These are phyloP conservation scores for Canna indica DNA, from an alignment of 176 grass and related monocot genomes.

Conservation along the genomic window DNA sequence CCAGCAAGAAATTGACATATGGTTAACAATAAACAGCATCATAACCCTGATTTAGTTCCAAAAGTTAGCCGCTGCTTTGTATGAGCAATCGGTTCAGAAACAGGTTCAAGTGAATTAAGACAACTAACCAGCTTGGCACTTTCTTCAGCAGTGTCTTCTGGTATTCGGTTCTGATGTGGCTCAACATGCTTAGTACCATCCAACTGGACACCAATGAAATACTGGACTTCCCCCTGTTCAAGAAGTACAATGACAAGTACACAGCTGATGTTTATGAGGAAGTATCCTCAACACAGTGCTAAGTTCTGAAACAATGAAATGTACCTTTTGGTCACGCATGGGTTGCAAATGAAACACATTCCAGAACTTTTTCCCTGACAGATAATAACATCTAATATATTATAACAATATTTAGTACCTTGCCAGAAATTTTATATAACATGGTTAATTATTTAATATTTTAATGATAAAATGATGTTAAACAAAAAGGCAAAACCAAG, in stretches of 20 bases:
- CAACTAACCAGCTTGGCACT: conserved; percentile 46
- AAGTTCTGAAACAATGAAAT: conserved; percentile 22
- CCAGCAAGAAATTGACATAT: background rate
- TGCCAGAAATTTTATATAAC: background rate
- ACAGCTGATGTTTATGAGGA: conserved; percentile 16
- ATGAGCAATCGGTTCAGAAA: background rate
- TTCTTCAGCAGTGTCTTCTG: conserved; percentile 61
- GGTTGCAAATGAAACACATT: conserved; percentile 97
- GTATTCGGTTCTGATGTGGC: conserved; percentile 36
- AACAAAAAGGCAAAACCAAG: background rate
- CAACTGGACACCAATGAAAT: conserved; percentile 96
- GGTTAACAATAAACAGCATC: background rate
- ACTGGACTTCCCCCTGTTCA: conserved; percentile 88
- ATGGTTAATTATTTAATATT: background rate
- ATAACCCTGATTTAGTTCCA: background rate
- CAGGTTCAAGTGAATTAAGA: background rate
- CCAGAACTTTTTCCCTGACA: conserved; percentile 86
- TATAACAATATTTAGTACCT: conserved; percentile 5
- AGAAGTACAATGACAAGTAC: conserved; percentile 17
- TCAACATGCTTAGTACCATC: conserved; percentile 82
- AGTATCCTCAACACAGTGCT: background rate
- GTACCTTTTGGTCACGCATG: conserved; percentile 97
- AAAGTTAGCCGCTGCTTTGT: background rate
- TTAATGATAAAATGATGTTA: background rate
- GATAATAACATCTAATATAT: conserved; percentile 14